A percentile compares a stretch with the other conserved stretches of the same genome.
These are phyloP conservation scores for Fraxinus quadrangulata DNA, from an alignment of 257 asterid genomes.

Conservation along the genomic window DNA sequence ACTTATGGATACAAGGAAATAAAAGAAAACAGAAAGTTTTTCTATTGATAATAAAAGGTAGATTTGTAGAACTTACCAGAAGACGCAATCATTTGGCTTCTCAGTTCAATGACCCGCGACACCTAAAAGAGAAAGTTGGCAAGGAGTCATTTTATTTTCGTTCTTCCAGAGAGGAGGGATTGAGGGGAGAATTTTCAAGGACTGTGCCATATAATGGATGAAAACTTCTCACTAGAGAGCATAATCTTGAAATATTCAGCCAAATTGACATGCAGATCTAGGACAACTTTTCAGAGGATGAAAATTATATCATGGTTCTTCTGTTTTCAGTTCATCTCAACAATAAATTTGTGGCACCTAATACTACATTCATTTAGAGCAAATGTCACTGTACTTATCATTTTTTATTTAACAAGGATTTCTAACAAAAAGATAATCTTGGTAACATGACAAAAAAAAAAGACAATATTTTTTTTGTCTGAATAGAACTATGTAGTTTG, in stretches of 20 bases:
- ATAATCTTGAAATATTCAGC: neutral
- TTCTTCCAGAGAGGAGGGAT: neutral
- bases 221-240: neutral
- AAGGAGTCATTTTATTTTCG: slow-evolving; percentile 9
- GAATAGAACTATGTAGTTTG: neutral
- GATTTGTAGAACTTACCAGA: slow-evolving; percentile 35
- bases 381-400: neutral
- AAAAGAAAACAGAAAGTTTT: neutral
- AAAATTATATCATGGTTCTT: neutral
- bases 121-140: slow-evolving; percentile 51
- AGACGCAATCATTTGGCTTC: slow-evolving; percentile 34
- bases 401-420: neutral
- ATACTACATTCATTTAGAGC: neutral
- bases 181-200: neutral
- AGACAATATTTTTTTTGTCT: neutral
- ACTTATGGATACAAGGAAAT: slow-evolving; percentile 25
- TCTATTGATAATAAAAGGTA: slow-evolving; percentile 4
- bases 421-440: neutral
- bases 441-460: neutral
- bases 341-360: neutral
- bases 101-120: slow-evolving; percentile 98
- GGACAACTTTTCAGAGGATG: neutral
- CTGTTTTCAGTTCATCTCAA: neutral
- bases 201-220: neutral
- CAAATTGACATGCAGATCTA: neutral